phyloP scores from a whole-genome alignment of 2,329 filamentous ascomycete species.

The Laburnicola sp. region DNA sequence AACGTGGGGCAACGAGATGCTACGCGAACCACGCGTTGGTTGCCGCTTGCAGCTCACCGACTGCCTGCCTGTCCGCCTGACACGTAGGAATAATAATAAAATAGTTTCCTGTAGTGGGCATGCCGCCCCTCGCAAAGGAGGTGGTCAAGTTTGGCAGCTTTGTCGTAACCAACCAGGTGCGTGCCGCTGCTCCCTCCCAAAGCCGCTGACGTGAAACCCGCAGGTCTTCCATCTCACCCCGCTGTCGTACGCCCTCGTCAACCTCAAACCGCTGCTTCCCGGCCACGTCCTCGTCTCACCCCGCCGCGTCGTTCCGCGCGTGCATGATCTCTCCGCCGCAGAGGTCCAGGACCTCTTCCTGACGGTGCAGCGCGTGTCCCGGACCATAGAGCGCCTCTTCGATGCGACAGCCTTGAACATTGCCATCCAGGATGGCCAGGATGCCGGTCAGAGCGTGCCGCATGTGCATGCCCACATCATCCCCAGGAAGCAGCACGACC shows the following conservation, averaged over 20 bases:
- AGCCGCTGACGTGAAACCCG: neutral
- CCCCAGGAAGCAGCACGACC: conserved; percentile 65
- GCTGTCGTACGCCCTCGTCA: conserved; percentile 85
- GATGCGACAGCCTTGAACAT: conserved; percentile 81
- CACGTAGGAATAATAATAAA: too few species aligned
- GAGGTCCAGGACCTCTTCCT: conserved; percentile 85
- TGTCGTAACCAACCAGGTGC: conserved; percentile 51
- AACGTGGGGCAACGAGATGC: too few species aligned
- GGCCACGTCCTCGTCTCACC: conserved; percentile 93
- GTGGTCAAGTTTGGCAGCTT: conserved; percentile 50
- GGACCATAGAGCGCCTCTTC: conserved; percentile 68
- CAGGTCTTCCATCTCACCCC: conserved; percentile 86
- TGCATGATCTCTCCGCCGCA: conserved; percentile 70
- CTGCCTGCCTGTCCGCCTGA: neutral
- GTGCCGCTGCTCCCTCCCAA: neutral
- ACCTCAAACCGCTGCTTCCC: conserved; percentile 90
- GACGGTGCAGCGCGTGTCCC: conserved; percentile 81
- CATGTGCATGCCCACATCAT: conserved; percentile 95
- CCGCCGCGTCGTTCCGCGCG: conserved; percentile 65
- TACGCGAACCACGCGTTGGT: too few species aligned
- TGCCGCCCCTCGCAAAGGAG: conserved; percentile 46
- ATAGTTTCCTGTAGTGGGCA: conserved; percentile 15
- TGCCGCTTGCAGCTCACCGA: neutral
- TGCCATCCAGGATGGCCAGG: conserved; percentile 88
- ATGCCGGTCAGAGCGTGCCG: conserved; percentile 89